These are phyloP conservation scores for Aspergillus flavus DNA, from an alignment of 2,329 filamentous ascomycete genomes.

Conservation along the genomic window DNA sequence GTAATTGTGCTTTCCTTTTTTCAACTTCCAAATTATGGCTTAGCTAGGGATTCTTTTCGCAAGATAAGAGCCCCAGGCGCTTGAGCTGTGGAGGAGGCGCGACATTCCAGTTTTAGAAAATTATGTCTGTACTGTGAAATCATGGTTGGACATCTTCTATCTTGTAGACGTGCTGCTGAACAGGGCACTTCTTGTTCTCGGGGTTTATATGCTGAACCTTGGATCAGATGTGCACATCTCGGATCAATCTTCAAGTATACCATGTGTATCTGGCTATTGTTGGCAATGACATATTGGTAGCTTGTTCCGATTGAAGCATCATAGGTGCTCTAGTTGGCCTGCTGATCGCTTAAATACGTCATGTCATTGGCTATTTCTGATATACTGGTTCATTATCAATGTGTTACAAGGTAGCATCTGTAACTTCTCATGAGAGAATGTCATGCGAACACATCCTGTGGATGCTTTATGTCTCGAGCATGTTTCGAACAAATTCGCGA, in stretches of 20 bases:
- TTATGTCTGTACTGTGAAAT: neutral
- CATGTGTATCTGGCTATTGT: neutral
- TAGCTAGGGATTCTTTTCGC: constrained; percentile 44
- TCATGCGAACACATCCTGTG: too few relatives aligned
- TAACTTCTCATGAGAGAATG: too few relatives aligned
- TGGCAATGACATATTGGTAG: neutral
- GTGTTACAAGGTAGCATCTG: too few relatives aligned
- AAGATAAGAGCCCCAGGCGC: constrained; percentile 42
- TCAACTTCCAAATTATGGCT: constrained; percentile 46
- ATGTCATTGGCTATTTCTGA: neutral
- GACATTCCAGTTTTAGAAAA: constrained; percentile 35
- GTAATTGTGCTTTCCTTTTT: constrained; percentile 47
- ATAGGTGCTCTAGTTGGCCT: neutral
- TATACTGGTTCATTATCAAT: neutral
- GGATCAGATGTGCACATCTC: neutral
- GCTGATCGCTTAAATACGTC: neutral
- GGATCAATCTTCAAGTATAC: neutral
- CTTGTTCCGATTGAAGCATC: neutral
- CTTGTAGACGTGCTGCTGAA: neutral
- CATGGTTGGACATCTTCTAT: neutral
- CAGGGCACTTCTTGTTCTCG: neutral
- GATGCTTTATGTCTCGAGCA: neutral
- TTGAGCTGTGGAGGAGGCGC: constrained; percentile 52
- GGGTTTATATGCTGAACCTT: neutral
- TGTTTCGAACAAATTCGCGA: neutral